A percentile compares a stretch with the other conserved stretches of the same genome.
These are phyloP conservation scores for Monilinia fructicola DNA, from an alignment of 2,329 filamentous ascomycete species.

Conservation along the genomic window DNA sequence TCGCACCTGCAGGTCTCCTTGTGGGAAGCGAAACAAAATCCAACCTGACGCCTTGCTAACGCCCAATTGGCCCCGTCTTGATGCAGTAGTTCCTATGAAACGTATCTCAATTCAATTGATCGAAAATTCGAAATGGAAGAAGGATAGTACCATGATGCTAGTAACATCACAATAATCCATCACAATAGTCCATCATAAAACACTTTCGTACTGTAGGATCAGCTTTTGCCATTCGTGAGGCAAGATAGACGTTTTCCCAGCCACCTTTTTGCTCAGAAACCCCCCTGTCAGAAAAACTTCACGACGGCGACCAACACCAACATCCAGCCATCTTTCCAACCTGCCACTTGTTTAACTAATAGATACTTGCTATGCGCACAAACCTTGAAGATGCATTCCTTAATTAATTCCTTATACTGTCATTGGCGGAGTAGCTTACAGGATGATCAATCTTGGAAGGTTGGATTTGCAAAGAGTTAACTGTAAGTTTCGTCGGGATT, in stretches of 20 bases:
- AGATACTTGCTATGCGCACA: slow-evolving; percentile 7
- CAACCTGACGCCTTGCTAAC: slow-evolving; percentile 4
- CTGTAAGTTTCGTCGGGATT: slow-evolving; percentile 30
- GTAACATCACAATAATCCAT: background rate
- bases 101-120: slow-evolving; percentile 17
- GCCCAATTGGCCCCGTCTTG: slow-evolving; percentile 14
- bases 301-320: slow-evolving; percentile 17
- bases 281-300: slow-evolving; percentile 4
- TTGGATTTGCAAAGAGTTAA: slow-evolving; percentile 32
- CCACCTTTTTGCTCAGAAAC: slow-evolving; percentile 14
- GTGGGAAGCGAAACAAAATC: slow-evolving; percentile 14
- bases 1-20: slow-evolving; percentile 7
- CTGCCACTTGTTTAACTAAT: slow-evolving; percentile 20
- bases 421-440: slow-evolving; percentile 24
- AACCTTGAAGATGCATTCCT: slow-evolving; percentile 36
- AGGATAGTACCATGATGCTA: slow-evolving; percentile 13
- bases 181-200: background rate
- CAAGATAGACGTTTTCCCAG: slow-evolving; percentile 15
- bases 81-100: slow-evolving; percentile 13
- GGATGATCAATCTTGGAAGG: slow-evolving; percentile 37
- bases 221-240: slow-evolving; percentile 5
- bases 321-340: slow-evolving; percentile 20
- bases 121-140: slow-evolving; percentile 24
- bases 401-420: slow-evolving; percentile 33
- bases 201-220: background rate